phyloP scores from a whole-genome alignment of 2,329 filamentous ascomycete species.

The Reticulascus tulasneorum region DNA sequence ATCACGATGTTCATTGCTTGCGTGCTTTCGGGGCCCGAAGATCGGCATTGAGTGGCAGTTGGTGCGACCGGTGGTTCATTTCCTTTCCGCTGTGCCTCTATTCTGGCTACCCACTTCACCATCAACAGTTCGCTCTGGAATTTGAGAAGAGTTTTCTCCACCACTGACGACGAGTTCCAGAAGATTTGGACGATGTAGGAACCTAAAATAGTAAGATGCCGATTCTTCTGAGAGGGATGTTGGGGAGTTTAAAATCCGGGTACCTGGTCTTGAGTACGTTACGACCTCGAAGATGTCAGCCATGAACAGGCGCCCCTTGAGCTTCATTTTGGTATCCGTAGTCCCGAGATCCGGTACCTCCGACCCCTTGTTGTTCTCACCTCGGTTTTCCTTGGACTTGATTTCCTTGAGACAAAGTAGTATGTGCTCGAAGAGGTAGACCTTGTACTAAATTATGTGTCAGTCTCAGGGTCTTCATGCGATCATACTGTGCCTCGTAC shows the following conservation, averaged over 20 bases:
- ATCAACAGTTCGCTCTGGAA: conserved; percentile 89
- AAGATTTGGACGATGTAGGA: conserved; percentile 96
- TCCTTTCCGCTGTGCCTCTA: conserved; percentile 71
- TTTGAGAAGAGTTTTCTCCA: conserved; percentile 94
- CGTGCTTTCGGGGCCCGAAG: conserved; percentile 68
- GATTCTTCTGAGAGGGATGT: conserved; percentile 1
- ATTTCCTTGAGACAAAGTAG: conserved; percentile 96
- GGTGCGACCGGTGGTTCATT: conserved; percentile 45
- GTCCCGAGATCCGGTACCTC: conserved; percentile 53
- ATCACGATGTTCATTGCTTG: conserved; percentile 53
- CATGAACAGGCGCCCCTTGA: conserved; percentile 98
- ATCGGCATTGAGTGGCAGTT: conserved; percentile 68
- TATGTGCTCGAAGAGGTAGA: conserved; percentile 95
- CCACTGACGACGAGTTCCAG: conserved; percentile 94
- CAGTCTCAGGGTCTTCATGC: background rate
- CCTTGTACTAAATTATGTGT: conserved; percentile 71
- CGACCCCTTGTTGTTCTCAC: conserved; percentile 65
- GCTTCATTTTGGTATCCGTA: conserved; percentile 77
- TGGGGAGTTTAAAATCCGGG: conserved; percentile 23
- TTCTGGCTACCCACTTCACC: conserved; percentile 83
- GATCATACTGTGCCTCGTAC: background rate
- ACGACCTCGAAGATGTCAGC: conserved; percentile 96
- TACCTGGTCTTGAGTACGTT: conserved; percentile 82
- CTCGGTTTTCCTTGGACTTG: conserved; percentile 76
- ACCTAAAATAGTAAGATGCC: conserved; percentile 44